These are phyloP conservation scores for Xylaria sp. DNA, from an alignment of 2,329 filamentous ascomycete species.

Conservation along the genomic window DNA sequence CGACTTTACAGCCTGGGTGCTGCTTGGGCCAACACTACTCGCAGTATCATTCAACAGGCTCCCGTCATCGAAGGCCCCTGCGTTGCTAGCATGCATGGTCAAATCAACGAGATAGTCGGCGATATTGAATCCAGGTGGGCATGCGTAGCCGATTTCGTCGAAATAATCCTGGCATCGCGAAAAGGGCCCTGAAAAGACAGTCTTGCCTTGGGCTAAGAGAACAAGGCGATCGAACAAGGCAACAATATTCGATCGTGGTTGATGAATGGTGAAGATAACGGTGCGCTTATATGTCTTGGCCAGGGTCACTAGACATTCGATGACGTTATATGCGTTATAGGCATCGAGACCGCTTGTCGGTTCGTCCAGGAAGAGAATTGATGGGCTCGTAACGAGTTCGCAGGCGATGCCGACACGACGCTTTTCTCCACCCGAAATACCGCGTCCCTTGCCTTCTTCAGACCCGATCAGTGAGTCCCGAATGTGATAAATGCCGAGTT, in stretches of 20 bases:
- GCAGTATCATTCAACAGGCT: slow-evolving; percentile 64
- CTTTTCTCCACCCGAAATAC: slow-evolving; percentile 97
- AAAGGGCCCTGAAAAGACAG: slow-evolving; percentile 94
- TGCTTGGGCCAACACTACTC: slow-evolving; percentile 79
- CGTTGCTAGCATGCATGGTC: slow-evolving; percentile 89
- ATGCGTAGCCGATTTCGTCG: slow-evolving; percentile 88
- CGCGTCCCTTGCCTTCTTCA: slow-evolving; percentile 91
- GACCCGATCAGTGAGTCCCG: slow-evolving; percentile 95
- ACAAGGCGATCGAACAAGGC: slow-evolving; percentile 96
- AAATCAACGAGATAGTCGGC: slow-evolving; percentile 97
- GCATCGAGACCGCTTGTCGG: slow-evolving; percentile 96
- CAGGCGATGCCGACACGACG: slow-evolving; percentile 96
- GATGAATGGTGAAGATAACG: slow-evolving; percentile 97
- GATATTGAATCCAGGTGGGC: slow-evolving; percentile 97
- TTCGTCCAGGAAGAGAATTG: slow-evolving; percentile 96
- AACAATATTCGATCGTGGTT: slow-evolving; percentile 97
- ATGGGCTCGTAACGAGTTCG: slow-evolving; percentile 95
- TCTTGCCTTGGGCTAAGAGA: slow-evolving; percentile 85
- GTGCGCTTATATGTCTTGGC: slow-evolving; percentile 97
- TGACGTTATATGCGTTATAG: slow-evolving; percentile 97
- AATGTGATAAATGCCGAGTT: slow-evolving; percentile 94
- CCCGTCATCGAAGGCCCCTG: slow-evolving; percentile 68
- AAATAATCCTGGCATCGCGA: slow-evolving; percentile 91
- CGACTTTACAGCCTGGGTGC: slow-evolving; percentile 88
- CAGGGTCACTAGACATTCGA: slow-evolving; percentile 93